These are phyloP conservation scores for Sphaerulina musiva DNA, from an alignment of 2,329 filamentous ascomycete genomes.

Conservation along the genomic window DNA sequence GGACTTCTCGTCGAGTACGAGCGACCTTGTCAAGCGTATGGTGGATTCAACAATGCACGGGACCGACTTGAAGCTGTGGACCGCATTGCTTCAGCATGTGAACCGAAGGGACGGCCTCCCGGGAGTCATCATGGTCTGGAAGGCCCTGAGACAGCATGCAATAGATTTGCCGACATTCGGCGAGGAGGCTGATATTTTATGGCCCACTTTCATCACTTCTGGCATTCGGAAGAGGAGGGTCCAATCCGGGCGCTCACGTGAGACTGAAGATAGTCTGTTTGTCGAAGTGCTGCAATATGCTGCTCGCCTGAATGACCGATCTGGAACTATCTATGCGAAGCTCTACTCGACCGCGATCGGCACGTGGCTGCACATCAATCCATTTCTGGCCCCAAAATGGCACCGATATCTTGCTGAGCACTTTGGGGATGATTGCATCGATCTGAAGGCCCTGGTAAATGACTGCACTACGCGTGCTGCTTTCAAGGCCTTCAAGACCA, in stretches of 20 bases:
- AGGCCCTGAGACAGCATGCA: slow-evolving; percentile 33
- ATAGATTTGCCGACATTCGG: slow-evolving; percentile 39
- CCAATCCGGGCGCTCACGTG: not conserved
- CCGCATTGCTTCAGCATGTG: slow-evolving; percentile 37
- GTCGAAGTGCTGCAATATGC: slow-evolving; percentile 7
- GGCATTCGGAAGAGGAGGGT: slow-evolving; percentile 21
- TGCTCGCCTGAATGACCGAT: slow-evolving; percentile 1
- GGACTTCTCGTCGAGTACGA: slow-evolving; percentile 20
- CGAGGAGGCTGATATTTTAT: slow-evolving; percentile 39
- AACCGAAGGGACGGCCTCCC: slow-evolving; percentile 37
- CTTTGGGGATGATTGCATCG: slow-evolving; percentile 30
- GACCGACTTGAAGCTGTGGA: slow-evolving; percentile 37
- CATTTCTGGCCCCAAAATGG: slow-evolving; percentile 27
- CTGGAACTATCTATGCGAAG: not conserved
- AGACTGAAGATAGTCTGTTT: not conserved
- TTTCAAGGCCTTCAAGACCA: slow-evolving; percentile 26
- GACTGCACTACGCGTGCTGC: slow-evolving; percentile 20
- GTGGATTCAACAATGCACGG: slow-evolving; percentile 30
- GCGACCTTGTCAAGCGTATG: slow-evolving; percentile 22
- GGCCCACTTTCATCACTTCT: slow-evolving; percentile 41
- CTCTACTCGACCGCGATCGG: slow-evolving; percentile 30
- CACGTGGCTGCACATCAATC: slow-evolving; percentile 32
- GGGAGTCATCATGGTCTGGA: slow-evolving; percentile 43
- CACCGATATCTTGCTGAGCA: slow-evolving; percentile 33
- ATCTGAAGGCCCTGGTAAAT: slow-evolving; percentile 19